Percentiles rank a stretch among this genome's conserved stretches.
Conservation (phyloP, 2,329 filamentous ascomycete species). For the Arthroderma sp. region DNA sequence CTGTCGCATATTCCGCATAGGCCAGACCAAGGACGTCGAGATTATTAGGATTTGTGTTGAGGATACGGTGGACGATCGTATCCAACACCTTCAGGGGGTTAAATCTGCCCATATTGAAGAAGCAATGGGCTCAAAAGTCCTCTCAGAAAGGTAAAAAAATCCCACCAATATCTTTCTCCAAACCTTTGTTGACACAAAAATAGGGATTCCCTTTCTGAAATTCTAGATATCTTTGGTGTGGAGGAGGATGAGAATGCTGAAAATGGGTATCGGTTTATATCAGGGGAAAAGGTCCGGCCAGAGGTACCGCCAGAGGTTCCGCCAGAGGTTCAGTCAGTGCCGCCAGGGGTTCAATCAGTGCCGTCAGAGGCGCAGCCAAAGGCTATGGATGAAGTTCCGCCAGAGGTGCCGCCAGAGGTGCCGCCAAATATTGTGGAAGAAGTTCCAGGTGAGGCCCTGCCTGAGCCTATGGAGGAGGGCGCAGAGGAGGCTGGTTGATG, state of each 20-base stretch:
- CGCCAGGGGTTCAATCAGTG: too few species aligned
- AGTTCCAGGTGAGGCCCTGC: too few species aligned
- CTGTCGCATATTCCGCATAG: slow-evolving; percentile 52
- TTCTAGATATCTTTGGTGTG: slow-evolving; percentile 11
- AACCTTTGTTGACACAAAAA: neutral
- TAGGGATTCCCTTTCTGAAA: slow-evolving; percentile 10
- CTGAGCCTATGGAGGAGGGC: too few species aligned
- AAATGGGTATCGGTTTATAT: neutral
- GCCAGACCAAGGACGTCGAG: slow-evolving; percentile 49
- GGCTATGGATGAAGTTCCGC: too few species aligned
- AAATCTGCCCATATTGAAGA: slow-evolving; percentile 34
- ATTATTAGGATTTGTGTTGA: slow-evolving; percentile 47
- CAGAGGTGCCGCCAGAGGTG: too few species aligned
- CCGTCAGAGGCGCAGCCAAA: too few species aligned
- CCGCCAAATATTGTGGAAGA: too few species aligned
- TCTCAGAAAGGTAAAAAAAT: slow-evolving; percentile 11
- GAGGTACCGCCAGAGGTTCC: too few species aligned
- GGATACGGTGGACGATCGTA: slow-evolving; percentile 46
- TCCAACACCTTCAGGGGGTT: slow-evolving; percentile 43
- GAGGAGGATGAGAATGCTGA: slow-evolving; percentile 7
- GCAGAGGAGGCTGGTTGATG: too few species aligned
- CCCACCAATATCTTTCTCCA: neutral
- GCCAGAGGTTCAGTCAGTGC: too few species aligned
- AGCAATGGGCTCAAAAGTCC: slow-evolving; percentile 18
- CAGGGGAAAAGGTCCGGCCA: too few species aligned